Percentiles rank a stretch among this genome's conserved stretches.
These are phyloP conservation scores for Stephanocyclus meneghinianus DNA, from an alignment of 352 stramenopile species.

Conservation along the genomic window DNA sequence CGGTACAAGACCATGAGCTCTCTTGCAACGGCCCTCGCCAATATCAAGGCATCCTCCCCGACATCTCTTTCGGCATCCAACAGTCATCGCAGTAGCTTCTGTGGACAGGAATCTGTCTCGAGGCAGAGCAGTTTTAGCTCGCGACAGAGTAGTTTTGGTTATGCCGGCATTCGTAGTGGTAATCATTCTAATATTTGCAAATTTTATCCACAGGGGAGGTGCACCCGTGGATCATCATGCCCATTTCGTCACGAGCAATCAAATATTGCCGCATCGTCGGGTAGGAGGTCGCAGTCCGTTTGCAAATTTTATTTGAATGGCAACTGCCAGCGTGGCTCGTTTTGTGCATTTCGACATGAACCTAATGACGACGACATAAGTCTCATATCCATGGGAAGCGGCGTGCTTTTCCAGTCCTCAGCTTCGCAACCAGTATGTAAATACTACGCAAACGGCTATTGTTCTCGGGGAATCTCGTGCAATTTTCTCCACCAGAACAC, in stretches of 20 bases:
- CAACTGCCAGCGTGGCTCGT: constrained; percentile 16
- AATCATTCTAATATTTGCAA: constrained; percentile 11
- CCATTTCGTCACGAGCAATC: constrained; percentile 12
- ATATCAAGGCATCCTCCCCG: constrained; percentile 7
- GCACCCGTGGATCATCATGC: constrained; percentile 10
- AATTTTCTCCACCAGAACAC: constrained; percentile 10
- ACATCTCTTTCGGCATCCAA: constrained; percentile 16
- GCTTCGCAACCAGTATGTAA: constrained; percentile 1
- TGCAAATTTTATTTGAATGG: constrained; percentile 22
- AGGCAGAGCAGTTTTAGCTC: constrained; percentile 3
- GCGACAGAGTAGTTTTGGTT: neutral
- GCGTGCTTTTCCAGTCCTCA: neutral
- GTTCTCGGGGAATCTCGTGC: constrained; percentile 4
- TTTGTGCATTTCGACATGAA: constrained; percentile 21
- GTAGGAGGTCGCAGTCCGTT: neutral
- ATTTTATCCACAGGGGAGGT: constrained; percentile 13
- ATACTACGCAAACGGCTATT: constrained; percentile 23
- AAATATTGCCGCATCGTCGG: neutral
- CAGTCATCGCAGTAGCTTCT: neutral
- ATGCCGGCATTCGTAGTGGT: neutral
- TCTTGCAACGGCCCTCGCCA: constrained; percentile 10
- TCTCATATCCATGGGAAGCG: constrained; percentile 1
- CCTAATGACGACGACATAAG: constrained; percentile 5
- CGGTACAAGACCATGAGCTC: constrained; percentile 14
- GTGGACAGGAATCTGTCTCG: neutral